Base-by-base conservation (phyloP, 1,139 yeast species). In the Pneumocystis carinii region DNA sequence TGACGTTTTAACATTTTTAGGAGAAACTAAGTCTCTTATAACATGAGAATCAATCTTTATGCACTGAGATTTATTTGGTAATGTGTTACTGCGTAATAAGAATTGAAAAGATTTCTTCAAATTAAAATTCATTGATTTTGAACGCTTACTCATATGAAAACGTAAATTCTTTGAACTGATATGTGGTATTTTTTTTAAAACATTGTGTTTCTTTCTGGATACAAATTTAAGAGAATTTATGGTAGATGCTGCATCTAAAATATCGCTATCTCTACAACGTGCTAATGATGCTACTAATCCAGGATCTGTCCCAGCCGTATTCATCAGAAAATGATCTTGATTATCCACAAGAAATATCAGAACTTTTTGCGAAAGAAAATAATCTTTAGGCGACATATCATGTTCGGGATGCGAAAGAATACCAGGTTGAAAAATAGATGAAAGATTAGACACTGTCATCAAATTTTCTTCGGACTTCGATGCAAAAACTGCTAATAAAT, bases 371-470 rank as follows among this genome's bases (percentile, higher is more conserved):
- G 96, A 87, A 42, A 90, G 77, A 27, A 88, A 94, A 74, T 90
- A 90, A 73, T 92, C 97, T 48, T 84, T 86, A 0, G 97, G 97
- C 62, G 86, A 83, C 84, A 90, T 82, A 72, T 90, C 96, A 73
- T 92, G 97, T 69, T 80, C 81, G 6, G 97, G 96, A 72, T 92
- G 97, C 1, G 95, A 87, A 61, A 94, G 77, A 19, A 94, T 83
- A 27, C 96, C 87, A 1, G 98, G 98, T 75, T 92, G 98, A 76
- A 94, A 92, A 66, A 92, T 88, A 1, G 97, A 96, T 0, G 97
- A 96, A 68, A 92, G 77, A 72, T 94, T 92, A 69, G 92, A 82
- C 1, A 96, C 88, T 1, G 96, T 85, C 99, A 92, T 92, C 69
- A 89, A 78, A 72, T 90, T 92, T 65, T 82, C 83, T 61, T 81